Conservation (phyloP, 2,329 filamentous ascomycete genomes). For the Orbilia oligospora region DNA sequence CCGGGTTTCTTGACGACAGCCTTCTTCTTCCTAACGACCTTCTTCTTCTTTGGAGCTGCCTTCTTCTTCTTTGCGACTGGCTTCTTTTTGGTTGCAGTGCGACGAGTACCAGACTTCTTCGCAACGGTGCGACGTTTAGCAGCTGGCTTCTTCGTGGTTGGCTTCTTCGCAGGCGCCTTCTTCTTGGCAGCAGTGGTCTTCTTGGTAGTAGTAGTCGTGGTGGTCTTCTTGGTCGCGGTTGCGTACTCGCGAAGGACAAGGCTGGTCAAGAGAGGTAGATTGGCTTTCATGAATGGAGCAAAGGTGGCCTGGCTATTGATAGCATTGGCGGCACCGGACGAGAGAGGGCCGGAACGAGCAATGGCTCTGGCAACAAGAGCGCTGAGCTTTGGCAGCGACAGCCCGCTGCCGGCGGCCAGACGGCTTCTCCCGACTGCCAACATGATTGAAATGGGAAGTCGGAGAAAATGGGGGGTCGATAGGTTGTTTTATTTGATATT, state of each 20-base stretch:
- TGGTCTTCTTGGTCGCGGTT: slow-evolving; percentile 45
- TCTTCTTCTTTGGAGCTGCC: slow-evolving; percentile 38
- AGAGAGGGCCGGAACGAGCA: slow-evolving; percentile 53
- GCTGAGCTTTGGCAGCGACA: slow-evolving; percentile 55
- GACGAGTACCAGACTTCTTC: slow-evolving; percentile 52
- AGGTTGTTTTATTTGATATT: slow-evolving; percentile 7
- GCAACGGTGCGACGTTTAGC: slow-evolving; percentile 44
- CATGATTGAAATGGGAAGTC: slow-evolving; percentile 30
- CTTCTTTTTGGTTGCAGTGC: slow-evolving; percentile 41
- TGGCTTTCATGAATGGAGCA: slow-evolving; percentile 59
- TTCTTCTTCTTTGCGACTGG: slow-evolving; percentile 45
- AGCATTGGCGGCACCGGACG: slow-evolving; percentile 47
- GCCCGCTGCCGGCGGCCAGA: slow-evolving; percentile 44
- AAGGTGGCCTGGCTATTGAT: slow-evolving; percentile 34
- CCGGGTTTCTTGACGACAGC: slow-evolving; percentile 33
- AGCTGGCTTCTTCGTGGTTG: slow-evolving; percentile 37
- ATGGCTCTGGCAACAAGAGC: slow-evolving; percentile 53
- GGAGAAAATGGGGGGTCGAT: neutral
- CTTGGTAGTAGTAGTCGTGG: slow-evolving; percentile 19
- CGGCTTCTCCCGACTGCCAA: slow-evolving; percentile 58
- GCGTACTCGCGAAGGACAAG: slow-evolving; percentile 55
- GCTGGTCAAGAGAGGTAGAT: slow-evolving; percentile 45
- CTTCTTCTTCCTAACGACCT: slow-evolving; percentile 49
- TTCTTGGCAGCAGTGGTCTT: slow-evolving; percentile 19
- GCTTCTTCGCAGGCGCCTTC: slow-evolving; percentile 38